Base-by-base conservation (phyloP, 163 green algal genomes). In the Scenedesmus sp. region DNA sequence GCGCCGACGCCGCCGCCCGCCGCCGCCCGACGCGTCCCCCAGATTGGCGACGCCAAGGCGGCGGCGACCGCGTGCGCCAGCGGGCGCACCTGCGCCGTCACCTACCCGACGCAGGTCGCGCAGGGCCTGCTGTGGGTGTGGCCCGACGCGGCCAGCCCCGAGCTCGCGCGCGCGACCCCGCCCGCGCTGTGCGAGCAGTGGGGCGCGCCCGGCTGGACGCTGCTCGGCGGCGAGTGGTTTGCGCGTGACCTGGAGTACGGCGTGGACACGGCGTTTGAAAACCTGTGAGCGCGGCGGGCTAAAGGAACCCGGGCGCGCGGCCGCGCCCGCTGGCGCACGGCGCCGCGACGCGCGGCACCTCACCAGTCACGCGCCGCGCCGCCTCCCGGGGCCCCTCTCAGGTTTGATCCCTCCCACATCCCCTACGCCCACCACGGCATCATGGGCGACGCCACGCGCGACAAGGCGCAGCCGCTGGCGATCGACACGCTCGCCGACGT, bases 51-150 rank as follows among this genome's bases (percentile, higher is more conserved):
- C 14, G 34, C 64, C 56, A 53, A 36, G 48, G 75, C 75, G 33
- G 42, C 20, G 10, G 51, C 53, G 5, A 65, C 75, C 18, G 75
- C 75, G 1, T 77, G 64, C 42, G 45, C 28, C 64, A 77, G 54
- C 56, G 48, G 42, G 28, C 62, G 66, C 44, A 62, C 75, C 9
- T 82, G 75, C 47, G 64, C 54, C 28, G 63, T 70, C 0, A 51
- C 50, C 0, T 82, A 67, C 56, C 75, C 75, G 56, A 26, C 56
- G 22, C 60, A 81, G 74, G 60, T 81, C 14, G 47, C 62, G 17
- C 74, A 81, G 36, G 75, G 75, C 36, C 65, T 82, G 28, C 44
- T 82, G 63, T 82, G 75, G 75, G 75, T 82, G 28, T 82, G 75
- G 75, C 29, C 54, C 18, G 75, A 82, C 28, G 28, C 64, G 1